Conservation (phyloP, 371 early-diverging fungal species). For the Mortierella sp. region DNA sequence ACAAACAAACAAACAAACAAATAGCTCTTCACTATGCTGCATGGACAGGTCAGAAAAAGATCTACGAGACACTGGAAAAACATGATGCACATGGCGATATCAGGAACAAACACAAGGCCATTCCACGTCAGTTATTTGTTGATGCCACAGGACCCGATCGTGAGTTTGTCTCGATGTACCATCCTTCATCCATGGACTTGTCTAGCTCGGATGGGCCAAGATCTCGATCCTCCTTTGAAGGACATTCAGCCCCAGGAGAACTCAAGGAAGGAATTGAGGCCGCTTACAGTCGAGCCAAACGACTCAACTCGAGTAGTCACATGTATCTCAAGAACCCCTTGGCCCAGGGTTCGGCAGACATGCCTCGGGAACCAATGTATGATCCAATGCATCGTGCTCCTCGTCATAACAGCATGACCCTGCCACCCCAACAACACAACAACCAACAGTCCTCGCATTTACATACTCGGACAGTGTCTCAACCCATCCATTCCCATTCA, state of each 20-base stretch:
- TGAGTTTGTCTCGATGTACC: constrained; percentile 36
- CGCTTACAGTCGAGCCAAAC: constrained; percentile 40
- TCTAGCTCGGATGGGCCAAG: neutral
- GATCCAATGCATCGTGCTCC: constrained; percentile 4
- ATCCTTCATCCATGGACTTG: constrained; percentile 5
- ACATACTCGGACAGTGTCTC: constrained; percentile 24
- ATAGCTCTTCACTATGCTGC: constrained; percentile 49
- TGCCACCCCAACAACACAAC: constrained; percentile 27
- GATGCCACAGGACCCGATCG: constrained; percentile 14
- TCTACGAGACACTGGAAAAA: constrained; percentile 24
- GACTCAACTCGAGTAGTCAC: constrained; percentile 25
- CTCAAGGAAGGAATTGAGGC: constrained; percentile 44
- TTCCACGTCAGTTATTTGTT: constrained; percentile 28
- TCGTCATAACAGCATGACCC: constrained; percentile 12
- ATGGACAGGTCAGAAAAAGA: constrained; percentile 30
- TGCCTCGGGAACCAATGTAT: constrained; percentile 15
- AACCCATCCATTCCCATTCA: constrained; percentile 37
- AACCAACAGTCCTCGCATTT: constrained; percentile 6
- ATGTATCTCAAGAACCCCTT: constrained; percentile 25
- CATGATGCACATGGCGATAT: constrained; percentile 32
- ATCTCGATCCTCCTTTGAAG: constrained; percentile 8
- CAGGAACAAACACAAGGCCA: constrained; percentile 32
- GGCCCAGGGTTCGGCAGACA: constrained; percentile 12
- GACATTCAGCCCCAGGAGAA: constrained; percentile 3
- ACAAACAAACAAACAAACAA: too few species aligned